phyloP scores from a whole-genome alignment of 345 rosid genomes.

The Limnanthes douglasii region DNA sequence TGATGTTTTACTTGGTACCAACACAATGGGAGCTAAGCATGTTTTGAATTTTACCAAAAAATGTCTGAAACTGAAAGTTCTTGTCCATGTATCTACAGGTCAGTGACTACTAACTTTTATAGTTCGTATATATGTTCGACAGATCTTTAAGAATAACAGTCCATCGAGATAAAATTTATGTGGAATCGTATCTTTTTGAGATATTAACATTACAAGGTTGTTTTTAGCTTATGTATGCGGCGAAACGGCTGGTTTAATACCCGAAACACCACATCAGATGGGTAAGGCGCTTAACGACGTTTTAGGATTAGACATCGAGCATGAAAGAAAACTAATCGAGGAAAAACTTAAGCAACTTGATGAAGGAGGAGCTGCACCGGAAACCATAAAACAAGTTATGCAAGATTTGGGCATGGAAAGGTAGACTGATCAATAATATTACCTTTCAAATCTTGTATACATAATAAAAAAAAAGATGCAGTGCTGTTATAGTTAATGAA shows the following conservation, averaged over 20 bases:
- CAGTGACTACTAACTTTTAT: constrained; percentile 3
- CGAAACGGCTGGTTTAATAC: constrained; percentile 34
- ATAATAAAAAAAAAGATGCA: no score
- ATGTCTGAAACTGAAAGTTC: constrained; percentile 21
- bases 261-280: constrained; percentile 24
- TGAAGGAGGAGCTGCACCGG: constrained; percentile 17
- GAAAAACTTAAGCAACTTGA: constrained; percentile 29
- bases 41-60: constrained; percentile 37
- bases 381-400: constrained; percentile 28
- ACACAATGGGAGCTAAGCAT: constrained; percentile 34
- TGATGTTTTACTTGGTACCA: constrained; percentile 37
- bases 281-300: constrained; percentile 44
- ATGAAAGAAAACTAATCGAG: constrained; percentile 27
- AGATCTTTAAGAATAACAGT: constrained; percentile 2
- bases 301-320: constrained; percentile 29
- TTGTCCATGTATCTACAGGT: constrained; percentile 70
- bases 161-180: background rate
- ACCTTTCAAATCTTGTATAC: no score
- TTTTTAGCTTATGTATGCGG: constrained; percentile 65
- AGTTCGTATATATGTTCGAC: background rate
- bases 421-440: no score
- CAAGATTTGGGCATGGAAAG: constrained; percentile 45
- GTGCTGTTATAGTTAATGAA: no score
- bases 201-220: constrained; percentile 1
- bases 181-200: background rate